Evolutionary conservation across 345 rosid species (phyloP), one percentile per base, ranked within the genome.

Genomic region (Salix dunnii): DNA sequence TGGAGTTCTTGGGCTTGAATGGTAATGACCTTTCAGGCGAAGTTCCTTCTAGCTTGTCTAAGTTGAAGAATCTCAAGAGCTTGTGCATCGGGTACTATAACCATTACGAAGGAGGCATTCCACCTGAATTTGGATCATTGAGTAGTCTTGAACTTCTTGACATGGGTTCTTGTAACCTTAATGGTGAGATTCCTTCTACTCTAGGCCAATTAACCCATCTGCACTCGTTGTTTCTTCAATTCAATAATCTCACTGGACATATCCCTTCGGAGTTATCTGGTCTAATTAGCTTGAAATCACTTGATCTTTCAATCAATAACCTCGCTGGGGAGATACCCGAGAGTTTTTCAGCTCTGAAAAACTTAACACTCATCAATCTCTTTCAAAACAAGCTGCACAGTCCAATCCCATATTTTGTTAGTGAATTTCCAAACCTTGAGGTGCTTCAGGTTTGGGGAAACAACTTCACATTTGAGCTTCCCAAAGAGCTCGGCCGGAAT

Each of bases 251-350:
- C 48, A 87, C 92, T 23, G 99, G 99, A 28, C 40, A 25, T 14
- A 87, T 95, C 5, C 99, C 99, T 5, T 73, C 92, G 0, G 90
- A 92, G 73, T 86, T 95, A 7, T 90, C 97, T 16, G 86, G 84
- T 74, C 77, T 95, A 71, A 11, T 80, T 71, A 88, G 89, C 71
- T 83, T 95, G 79, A 83, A 88, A 77, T 91, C 96, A 14, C 91
- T 92, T 14, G 99, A 95, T 72, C 82, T 95, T 9, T 95, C 97
- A 1, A 68, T 81, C 10, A 95, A 95, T 58, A 62, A 67, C 30
- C 81, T 95, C 30, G 86, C 84, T 27, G 99, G 99, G 27, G 96
- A 88, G 76, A 89, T 95, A 62, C 99, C 99, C 0, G 84, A 73
- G 73, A 85, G 86, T 69, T 92, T 91, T 80, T 69, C 85, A 1